Evolutionary conservation across 331 rosid genomes (phyloP), one percentile per base, ranked within the genome.

Genomic region (Saraca asoca): DNA sequence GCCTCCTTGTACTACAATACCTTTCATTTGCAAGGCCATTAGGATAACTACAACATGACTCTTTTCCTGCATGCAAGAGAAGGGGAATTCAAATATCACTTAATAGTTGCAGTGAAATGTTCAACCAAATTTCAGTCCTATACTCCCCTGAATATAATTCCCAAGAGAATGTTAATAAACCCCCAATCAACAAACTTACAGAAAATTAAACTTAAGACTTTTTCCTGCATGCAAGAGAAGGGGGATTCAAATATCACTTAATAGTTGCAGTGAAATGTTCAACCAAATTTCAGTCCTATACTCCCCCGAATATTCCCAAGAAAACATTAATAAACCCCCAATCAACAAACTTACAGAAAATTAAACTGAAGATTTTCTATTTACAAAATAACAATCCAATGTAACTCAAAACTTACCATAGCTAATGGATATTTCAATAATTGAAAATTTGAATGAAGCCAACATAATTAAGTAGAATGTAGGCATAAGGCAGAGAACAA

Each of bases 341-440:
- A 50, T 17, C 29, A 50, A 50, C 10, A 6, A 12, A 5, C 13
- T 29, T 9, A 18, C 29, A 50, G 2, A 50, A 18, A 15, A 48
- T 9, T 48, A 50, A 29, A 15, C 13, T 50, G 7, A 17, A 50
- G 12, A 18, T 16, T 17, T 50, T 16, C 31, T 50, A 50, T 50
- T 50, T 24, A 56, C 44, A n/a, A 12, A 8, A 55, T 14, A 31
- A 49, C 58, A 51, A 42, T 16, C 20, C 61, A 58, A 61, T n/a
- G n/a, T n/a, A n/a, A n/a, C n/a, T n/a, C 20, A 34, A 29, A 45
- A 54, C 41, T 37, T 37, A 9, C 7, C 10, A 44, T 11, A 13
- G 11, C 17, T 51, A 51, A 16, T 31, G 3, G 13, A 4, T 10
- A 67, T 44, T 2, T 6, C 31, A 42, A 20, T 41, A 24, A 53